Evolutionary conservation across 345 rosid species (phyloP).

Genomic region (Bretschneidera sinensis): DNA sequence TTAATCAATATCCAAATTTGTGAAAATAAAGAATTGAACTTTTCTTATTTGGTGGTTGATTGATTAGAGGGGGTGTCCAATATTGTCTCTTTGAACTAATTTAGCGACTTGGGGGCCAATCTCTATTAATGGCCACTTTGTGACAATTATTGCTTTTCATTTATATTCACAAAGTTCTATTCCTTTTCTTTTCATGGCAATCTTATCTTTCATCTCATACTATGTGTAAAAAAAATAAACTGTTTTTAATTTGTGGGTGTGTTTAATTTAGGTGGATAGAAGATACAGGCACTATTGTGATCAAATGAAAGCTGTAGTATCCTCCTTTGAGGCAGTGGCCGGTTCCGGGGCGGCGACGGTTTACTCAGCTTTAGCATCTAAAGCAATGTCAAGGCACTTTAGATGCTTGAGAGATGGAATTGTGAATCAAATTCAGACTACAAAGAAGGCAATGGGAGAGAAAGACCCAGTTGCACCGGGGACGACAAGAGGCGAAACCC

Average conservation of each 20-base stretch:
- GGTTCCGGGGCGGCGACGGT: constrained; percentile 72
- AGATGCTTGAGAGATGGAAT: constrained; percentile 89
- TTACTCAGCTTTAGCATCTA: constrained; percentile 87
- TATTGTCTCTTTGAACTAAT: constrained; percentile 44
- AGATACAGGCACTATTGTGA: constrained; percentile 88
- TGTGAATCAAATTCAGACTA: constrained; percentile 66
- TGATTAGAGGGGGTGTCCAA: constrained; percentile 10
- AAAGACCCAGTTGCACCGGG: constrained; percentile 76
- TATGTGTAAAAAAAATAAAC: constrained; percentile 2
- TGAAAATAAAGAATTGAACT: constrained; percentile 17
- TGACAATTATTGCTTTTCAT: constrained; percentile 38
- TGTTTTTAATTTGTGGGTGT: constrained; percentile 10
- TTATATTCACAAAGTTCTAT: constrained; percentile 40
- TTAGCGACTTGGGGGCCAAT: constrained; percentile 75
- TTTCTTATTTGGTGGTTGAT: constrained; percentile 23
- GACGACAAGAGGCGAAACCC: constrained; percentile 79
- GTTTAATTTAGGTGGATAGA: constrained; percentile 60
- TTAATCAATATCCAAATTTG: neutral
- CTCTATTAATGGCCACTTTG: constrained; percentile 48
- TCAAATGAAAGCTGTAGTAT: constrained; percentile 84
- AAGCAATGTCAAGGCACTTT: constrained; percentile 98
- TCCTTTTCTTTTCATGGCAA: constrained; percentile 28
- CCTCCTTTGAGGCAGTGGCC: constrained; percentile 71
- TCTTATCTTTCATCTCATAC: neutral
- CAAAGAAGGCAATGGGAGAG: constrained; percentile 87